Evolutionary conservation across 331 rosid species (phyloP), one percentile per base, ranked within the genome.

Genomic region (Quercus lobata): DNA sequence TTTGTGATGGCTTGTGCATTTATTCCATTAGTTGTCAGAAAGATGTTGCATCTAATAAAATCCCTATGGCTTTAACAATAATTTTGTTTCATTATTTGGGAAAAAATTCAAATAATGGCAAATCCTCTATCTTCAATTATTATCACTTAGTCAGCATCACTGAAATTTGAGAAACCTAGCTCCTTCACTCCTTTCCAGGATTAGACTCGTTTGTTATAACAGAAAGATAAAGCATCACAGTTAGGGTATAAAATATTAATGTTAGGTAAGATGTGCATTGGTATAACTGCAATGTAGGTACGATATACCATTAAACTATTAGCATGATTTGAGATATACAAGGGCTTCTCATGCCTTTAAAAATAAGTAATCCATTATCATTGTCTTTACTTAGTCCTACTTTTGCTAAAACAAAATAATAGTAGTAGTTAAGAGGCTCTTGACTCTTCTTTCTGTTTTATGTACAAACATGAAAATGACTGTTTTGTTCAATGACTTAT

Each of bases 191-290:
- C 49, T 71, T 41, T 69, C 49, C 41, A 53, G 34, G 35, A 25
- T 24, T 69, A 61, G 22, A 46, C 18, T 46, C 62, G 62, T 53
- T 61, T 69, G 77, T 58, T 79, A 53, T 46, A 70, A 49, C 41
- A 62, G 83, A 77, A 75, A 77, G 53, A 72, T 55, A 10, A 79
- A 79, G 75, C 53, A 63, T 76, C 35, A 30, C 66, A 35, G 57
- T 37, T 55, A 76, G 41, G 21, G 53, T 49, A 69, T 34, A 60
- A 65, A 57, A 76, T 72, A 55, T 32, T 62, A 2, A 78, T 21
- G 70, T 81, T 83, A 71, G 84, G 86, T 81, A 37, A 69, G 49
- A 27, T 29, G 58, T 69, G 12, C 72, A 72, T 69, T 72, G 76
- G 73, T 25, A 52, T 57, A 78, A 56, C 81, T 82, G 80, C 82